Evolutionary conservation across 495 filamentous ascomycete genomes (phyloP).

Genomic region (Corynascus novoguineensis): DNA sequence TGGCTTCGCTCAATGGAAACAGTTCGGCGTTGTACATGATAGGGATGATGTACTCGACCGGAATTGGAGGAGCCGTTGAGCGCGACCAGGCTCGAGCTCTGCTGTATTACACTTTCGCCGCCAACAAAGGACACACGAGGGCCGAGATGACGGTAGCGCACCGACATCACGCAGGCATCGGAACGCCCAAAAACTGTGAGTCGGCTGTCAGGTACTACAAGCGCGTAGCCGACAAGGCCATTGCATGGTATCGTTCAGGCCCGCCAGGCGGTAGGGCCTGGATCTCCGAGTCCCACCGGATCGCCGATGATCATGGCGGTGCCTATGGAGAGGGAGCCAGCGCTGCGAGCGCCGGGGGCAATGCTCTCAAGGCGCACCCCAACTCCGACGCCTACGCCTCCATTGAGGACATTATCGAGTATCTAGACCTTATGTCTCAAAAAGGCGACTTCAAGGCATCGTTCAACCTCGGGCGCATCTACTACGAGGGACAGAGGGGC

Average conservation of each 20-base stretch:
- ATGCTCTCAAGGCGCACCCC: constrained; percentile 64
- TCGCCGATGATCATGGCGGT: constrained; percentile 85
- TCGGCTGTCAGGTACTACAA: constrained; percentile 84
- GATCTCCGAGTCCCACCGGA: constrained; percentile 65
- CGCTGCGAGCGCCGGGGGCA: constrained; percentile 81
- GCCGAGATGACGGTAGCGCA: constrained; percentile 94
- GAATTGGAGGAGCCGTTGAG: constrained; percentile 75
- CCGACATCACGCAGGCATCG: constrained; percentile 80
- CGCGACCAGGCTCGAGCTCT: constrained; percentile 88
- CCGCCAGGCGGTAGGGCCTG: constrained; percentile 85
- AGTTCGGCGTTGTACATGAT: constrained; percentile 91
- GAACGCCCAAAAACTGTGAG: constrained; percentile 78
- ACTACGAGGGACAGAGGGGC: constrained; percentile 81
- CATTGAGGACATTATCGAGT: constrained; percentile 91
- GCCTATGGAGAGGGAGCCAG: constrained; percentile 95
- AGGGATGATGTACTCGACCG: constrained; percentile 94
- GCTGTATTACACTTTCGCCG: constrained; percentile 91
- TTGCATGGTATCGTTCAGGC: constrained; percentile 75
- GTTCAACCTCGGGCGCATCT: constrained; percentile 77
- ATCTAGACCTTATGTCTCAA: constrained; percentile 84
- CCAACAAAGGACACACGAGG: constrained; percentile 71
- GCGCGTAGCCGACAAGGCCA: constrained; percentile 87
- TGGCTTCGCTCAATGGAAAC: constrained; percentile 77
- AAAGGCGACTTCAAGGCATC: constrained; percentile 92
- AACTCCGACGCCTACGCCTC: constrained; percentile 72